Conservation (phyloP, 441 rosid genomes). For the Erodium chrysanthum region DNA sequence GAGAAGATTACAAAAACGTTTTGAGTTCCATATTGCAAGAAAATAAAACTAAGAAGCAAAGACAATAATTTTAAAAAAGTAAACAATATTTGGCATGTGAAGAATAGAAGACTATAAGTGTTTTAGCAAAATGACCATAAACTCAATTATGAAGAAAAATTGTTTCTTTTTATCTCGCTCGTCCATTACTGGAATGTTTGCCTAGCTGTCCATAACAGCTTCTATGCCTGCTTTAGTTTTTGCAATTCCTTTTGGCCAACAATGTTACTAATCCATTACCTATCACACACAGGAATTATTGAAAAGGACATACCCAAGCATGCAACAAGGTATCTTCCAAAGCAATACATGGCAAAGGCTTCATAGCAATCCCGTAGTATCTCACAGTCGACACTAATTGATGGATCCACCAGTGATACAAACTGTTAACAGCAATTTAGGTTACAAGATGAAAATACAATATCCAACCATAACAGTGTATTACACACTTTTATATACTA, state of each 20-base stretch:
- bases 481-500: neutral
- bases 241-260: neutral
- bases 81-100: neutral
- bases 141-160: neutral
- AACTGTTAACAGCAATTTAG: constrained; percentile 39
- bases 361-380: constrained; percentile 97
- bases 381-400: constrained; percentile 79
- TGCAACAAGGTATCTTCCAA: constrained; percentile 98
- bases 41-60: neutral
- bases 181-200: neutral
- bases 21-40: neutral
- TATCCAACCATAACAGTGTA: neutral
- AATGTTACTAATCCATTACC: neutral
- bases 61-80: neutral
- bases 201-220: neutral
- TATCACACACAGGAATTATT: constrained; percentile 9
- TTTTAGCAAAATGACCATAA: neutral
- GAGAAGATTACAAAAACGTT: neutral
- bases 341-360: constrained; percentile 99
- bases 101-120: neutral
- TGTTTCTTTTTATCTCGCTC: neutral
- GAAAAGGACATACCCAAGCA: constrained; percentile 69
- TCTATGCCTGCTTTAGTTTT: neutral
- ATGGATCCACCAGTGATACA: constrained; percentile 79
- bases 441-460: constrained; percentile 13